Conservation (phyloP, 768 basidiomycete genomes). For the Lactarius sp. region DNA sequence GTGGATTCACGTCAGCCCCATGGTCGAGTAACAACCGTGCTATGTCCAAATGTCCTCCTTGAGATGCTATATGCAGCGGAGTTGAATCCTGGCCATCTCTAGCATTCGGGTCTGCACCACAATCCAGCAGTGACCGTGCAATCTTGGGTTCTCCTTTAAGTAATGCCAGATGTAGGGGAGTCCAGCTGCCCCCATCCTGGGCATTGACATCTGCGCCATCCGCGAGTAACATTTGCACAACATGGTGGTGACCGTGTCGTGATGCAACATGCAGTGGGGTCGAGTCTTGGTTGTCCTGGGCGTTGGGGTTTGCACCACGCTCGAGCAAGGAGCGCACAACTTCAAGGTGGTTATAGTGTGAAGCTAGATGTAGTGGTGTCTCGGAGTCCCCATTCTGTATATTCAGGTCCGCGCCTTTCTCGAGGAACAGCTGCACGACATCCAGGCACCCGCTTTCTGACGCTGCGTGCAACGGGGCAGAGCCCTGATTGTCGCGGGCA, state of each 20-base stretch:
- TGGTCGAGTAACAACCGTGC: background rate
- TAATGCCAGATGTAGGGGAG: background rate
- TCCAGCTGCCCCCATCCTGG: background rate
- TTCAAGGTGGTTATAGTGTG: background rate
- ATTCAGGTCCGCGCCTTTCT: background rate
- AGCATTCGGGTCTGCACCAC: background rate
- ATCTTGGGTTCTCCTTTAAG: background rate
- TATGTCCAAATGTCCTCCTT: background rate
- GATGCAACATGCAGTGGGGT: slow-evolving; percentile 1
- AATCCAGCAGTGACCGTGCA: background rate
- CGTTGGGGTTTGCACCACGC: background rate
- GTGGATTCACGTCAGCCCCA: background rate
- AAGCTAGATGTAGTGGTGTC: background rate
- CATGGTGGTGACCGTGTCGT: background rate
- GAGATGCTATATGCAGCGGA: slow-evolving; percentile 4
- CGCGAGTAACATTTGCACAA: background rate
- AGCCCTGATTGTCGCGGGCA: background rate
- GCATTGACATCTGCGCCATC: background rate
- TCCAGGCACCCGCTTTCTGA: background rate
- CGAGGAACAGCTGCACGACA: background rate
- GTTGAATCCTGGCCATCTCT: background rate
- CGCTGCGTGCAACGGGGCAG: background rate
- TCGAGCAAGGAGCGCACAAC: background rate
- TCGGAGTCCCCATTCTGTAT: background rate
- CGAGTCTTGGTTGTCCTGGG: background rate